Evolutionary conservation across 768 basidiomycete species (phyloP), one percentile per base, ranked within the genome.

Genomic region (Boletus subparvulus): DNA sequence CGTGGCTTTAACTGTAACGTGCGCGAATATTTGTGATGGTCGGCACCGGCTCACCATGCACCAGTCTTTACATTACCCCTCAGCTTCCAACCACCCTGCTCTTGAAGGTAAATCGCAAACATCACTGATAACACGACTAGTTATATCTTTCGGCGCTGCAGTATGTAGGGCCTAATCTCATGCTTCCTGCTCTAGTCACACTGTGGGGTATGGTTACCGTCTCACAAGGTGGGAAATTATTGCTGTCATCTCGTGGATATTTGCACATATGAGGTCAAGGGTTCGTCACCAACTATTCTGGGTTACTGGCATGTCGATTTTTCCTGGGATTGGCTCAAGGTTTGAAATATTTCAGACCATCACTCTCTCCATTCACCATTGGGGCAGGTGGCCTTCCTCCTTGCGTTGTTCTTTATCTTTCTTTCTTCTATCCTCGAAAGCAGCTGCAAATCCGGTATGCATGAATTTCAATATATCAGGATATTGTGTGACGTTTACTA

Each of bases 41-140:
- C 1, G 7, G 10, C 30, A 14, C 41, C 0, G 14, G 13, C 33
- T 47, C 33, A 63, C 47, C 16, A n/a, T 43, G 14, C 11, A 10
- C 14, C 19, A 74, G 74, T 7, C 81, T 82, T 0, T 85, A 83
- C 55, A 82, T 54, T 14, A 7, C 6, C 19, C 16, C 45, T 10
- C 83, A 86, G 61, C 67, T 88, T 32, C 86, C 86, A 8, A 79
- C 84, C 6, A 85, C 84, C 60, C 72, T 85, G 35, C 63, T 85
- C n/a, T 76, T 86, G 32, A 85, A 83, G 65, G 74, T 73, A 44
- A 52, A 30, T 49, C 33, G 30, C 13, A 10, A 32, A 24, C 39
- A 32, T 30, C 28, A 16, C 28, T 35, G 28, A 40, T 36, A 11
- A 47, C 10, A 2, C 9, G 37, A 37, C 17, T 40, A 3, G 1